Evolutionary conservation across 495 filamentous ascomycete species (phyloP).

Genomic region (Massariosphaeria phaeospora): DNA sequence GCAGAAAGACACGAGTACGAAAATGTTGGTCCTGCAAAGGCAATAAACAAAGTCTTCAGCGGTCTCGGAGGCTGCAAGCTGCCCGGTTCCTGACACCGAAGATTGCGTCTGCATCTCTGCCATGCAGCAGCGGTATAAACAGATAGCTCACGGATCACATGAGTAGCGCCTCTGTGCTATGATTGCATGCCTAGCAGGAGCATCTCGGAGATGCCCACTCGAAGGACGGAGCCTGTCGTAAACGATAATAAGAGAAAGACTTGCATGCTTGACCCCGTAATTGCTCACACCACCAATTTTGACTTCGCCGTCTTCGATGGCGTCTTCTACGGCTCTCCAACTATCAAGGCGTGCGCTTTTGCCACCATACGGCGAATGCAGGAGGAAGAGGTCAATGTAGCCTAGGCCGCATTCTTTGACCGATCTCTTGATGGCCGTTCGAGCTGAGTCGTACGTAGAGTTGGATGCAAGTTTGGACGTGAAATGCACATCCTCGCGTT

Average conservation of each 20-base stretch:
- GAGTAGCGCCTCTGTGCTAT: too few relatives aligned
- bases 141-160: too few relatives aligned
- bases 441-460: conserved; percentile 53
- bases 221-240: too few relatives aligned
- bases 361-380: conserved; percentile 64
- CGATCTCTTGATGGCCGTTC: conserved; percentile 52
- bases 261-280: conserved; percentile 61
- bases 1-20: too few relatives aligned
- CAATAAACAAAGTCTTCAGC: too few relatives aligned
- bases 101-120: too few relatives aligned
- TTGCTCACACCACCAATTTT: conserved; percentile 62
- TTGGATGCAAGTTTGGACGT: conserved; percentile 62
- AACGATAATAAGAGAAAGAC: conserved; percentile 33
- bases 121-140: too few relatives aligned
- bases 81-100: too few relatives aligned
- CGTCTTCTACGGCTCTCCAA: conserved; percentile 64
- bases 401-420: conserved; percentile 52
- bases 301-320: conserved; percentile 55
- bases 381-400: conserved; percentile 67
- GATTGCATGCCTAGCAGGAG: too few relatives aligned
- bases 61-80: too few relatives aligned
- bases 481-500: conserved; percentile 59
- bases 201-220: too few relatives aligned
- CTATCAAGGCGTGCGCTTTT: conserved; percentile 53
- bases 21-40: too few relatives aligned